Percentiles rank a stretch among this genome's conserved stretches.
phyloP scores from a whole-genome alignment of 345 rosid species.

The Lenwebbia sp. region DNA sequence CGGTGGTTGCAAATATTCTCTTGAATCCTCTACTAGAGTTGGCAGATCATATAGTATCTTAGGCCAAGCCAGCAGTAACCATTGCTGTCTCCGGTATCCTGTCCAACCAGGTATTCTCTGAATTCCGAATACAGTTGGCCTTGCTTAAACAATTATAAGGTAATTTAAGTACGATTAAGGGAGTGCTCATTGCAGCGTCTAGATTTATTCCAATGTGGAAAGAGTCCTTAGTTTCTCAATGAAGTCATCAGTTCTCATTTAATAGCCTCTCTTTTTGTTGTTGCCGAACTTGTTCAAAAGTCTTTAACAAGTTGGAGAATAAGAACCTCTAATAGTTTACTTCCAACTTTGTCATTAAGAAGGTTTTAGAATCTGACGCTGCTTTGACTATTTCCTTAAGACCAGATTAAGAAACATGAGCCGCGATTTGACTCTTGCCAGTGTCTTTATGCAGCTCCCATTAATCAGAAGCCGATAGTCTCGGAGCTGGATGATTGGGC shows the following conservation, averaged over 20 bases:
- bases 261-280: neutral
- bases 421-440: neutral
- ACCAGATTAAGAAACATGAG: too few species aligned
- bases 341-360: too few species aligned
- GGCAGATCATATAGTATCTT: conserved; percentile 59
- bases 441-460: conserved; percentile 38
- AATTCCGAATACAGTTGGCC: neutral
- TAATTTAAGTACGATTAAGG: neutral
- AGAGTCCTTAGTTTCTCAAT: neutral
- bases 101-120: conserved; percentile 55
- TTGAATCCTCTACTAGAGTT: conserved; percentile 64
- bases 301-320: too few species aligned
- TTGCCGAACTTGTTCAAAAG: too few species aligned
- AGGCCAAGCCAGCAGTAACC: conserved; percentile 58
- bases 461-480: conserved; percentile 30
- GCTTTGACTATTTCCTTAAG: too few species aligned
- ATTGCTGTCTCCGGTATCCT: conserved; percentile 61
- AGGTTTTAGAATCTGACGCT: too few species aligned
- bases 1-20: conserved; percentile 72
- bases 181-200: neutral
- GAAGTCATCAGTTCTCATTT: neutral
- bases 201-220: neutral
- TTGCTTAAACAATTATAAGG: neutral
- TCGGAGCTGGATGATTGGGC: conserved; percentile 54
- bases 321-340: too few species aligned